Base-by-base conservation (phyloP, 2,329 filamentous ascomycete species). In the Pseudodiploospora longispora region DNA sequence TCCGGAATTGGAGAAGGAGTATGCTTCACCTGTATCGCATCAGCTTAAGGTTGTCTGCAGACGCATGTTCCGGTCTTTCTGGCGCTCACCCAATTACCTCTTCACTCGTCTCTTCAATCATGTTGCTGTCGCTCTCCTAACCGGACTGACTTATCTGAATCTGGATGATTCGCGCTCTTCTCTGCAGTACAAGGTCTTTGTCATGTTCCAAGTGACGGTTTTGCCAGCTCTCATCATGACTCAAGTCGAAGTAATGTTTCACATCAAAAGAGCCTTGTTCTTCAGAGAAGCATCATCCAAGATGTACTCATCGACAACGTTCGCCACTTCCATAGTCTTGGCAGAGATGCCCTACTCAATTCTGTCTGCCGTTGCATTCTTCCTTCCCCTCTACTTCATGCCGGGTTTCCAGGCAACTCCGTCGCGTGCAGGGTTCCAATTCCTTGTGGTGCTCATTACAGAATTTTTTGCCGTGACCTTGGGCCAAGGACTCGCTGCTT, bases 71-170 rank as follows among this genome's bases (percentile, higher is more conserved):
- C 69, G 87, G 4, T 76, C 85, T 0, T 91, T 86, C 70, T 95
- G 87, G 87, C 76, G 89, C 36, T 86, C 84, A 2, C 86, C 86
- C 32, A 89, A 94, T 67, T 95, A 95, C 61, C 82, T 88, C 42
- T 93, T 94, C 63, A 94, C 88, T 1, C 79, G 88, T 12, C 70
- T 95, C 12, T 94, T 91, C 71, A 90, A 85, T 59, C 88, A 95
- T 60, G 70, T 91, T 47, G 77, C 81, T 48, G 85, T 95, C 51
- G 83, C 85, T 1, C 58, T 95, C 10, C 68, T 94, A 44, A 87
- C 84, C 0, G 89, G 89, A 53, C 73, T 95, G 9, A 83, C 83
- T 31, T 95, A 85, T 62, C 70, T 94, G 39, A 77, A 87, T 48
- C 77, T 95, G 6, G 82, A 91, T 58, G 67, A 89, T 56, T 88